Evolutionary conservation across 116 monocot genomes (phyloP).

Genomic region (Papilionanthe hybrid): DNA sequence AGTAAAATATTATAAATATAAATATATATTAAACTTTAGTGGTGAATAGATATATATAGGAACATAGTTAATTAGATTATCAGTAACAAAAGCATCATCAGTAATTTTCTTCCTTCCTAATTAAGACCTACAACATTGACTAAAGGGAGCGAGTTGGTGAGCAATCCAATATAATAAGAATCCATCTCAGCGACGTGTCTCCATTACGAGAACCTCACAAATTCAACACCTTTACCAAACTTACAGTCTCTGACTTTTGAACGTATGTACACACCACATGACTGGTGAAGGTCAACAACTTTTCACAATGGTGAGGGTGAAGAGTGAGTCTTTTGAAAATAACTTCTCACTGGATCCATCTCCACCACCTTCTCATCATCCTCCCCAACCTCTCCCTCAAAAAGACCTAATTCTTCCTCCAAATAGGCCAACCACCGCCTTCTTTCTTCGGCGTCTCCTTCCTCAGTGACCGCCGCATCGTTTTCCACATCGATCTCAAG

Average conservation of each 20-base stretch:
- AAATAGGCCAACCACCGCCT: constrained; percentile 48
- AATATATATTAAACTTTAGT: too few relatives aligned
- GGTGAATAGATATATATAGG: too few relatives aligned
- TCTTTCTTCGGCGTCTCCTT: neutral
- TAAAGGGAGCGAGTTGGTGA: too few relatives aligned
- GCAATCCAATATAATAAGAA: too few relatives aligned
- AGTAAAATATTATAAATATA: too few relatives aligned
- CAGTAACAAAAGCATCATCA: too few relatives aligned
- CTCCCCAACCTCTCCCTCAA: neutral
- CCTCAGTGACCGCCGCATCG: neutral
- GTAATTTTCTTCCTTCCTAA: too few relatives aligned
- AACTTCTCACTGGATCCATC: constrained; percentile 17
- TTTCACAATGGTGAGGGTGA: neutral
- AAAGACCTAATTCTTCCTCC: constrained; percentile 40
- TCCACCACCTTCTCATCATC: neutral
- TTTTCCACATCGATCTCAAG: constrained; percentile 11
- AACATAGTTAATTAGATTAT: too few relatives aligned
- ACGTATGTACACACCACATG: neutral
- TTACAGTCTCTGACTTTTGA: neutral
- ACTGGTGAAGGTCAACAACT: neutral
- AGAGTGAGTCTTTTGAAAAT: neutral
- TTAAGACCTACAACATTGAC: too few relatives aligned
- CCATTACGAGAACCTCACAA: neutral
- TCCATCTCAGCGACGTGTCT: too few relatives aligned
- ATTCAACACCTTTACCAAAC: neutral